A percentile compares a stretch with the other conserved stretches of the same genome.
Conservation (phyloP, 441 rosid genomes). For the Erysimum pusillum region DNA sequence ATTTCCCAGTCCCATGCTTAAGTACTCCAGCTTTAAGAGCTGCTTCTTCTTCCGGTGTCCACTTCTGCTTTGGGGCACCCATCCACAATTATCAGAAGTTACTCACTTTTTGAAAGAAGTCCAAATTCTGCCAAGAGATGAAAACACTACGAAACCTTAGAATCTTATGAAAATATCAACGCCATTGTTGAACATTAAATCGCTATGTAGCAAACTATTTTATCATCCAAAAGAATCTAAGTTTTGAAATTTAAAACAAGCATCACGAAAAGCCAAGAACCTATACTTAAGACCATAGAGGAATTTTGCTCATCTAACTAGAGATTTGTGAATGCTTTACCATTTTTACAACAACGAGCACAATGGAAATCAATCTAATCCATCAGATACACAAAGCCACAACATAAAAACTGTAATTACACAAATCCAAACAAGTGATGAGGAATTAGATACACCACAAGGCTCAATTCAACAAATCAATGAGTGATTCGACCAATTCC, state of each 20-base stretch:
- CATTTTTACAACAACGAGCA: slow-evolving; percentile 5
- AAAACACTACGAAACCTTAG: slow-evolving; percentile 27
- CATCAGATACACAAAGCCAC: slow-evolving; percentile 12
- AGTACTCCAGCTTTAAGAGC: slow-evolving; percentile 78
- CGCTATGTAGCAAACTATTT: not conserved
- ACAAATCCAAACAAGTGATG: slow-evolving; percentile 5
- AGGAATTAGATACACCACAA: not conserved
- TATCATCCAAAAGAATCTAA: not conserved
- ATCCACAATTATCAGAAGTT: slow-evolving; percentile 43
- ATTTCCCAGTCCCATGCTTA: slow-evolving; percentile 71
- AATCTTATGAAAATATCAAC: not conserved
- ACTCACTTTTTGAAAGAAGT: slow-evolving; percentile 10
- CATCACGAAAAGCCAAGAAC: not conserved
- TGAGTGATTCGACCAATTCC: not conserved
- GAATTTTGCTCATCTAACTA: not conserved
- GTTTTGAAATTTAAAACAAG: not conserved
- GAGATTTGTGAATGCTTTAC: slow-evolving; percentile 1
- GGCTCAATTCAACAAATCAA: slow-evolving; percentile 19
- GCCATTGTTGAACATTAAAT: slow-evolving; percentile 10
- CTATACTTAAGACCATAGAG: not conserved
- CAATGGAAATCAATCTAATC: slow-evolving; percentile 22
- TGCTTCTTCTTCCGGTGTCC: slow-evolving; percentile 81
- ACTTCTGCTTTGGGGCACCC: slow-evolving; percentile 89
- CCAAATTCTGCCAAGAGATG: slow-evolving; percentile 26
- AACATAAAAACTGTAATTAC: slow-evolving; percentile 13